Evolutionary conservation across 352 stramenopile genomes (phyloP).

Genomic region (Globisporangium heterothallicum): DNA sequence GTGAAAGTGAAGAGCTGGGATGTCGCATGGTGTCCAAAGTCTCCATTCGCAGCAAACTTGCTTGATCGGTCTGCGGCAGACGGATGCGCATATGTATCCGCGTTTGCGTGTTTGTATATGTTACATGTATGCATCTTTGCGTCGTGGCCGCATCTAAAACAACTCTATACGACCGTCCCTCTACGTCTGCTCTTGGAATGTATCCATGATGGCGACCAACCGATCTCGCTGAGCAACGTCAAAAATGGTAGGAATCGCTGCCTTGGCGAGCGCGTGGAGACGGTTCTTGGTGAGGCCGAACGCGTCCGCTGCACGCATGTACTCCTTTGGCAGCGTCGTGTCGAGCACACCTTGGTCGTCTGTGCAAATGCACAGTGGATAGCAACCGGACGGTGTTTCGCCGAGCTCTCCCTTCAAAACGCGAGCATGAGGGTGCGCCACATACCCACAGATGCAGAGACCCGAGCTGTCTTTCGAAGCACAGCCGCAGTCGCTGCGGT

Average conservation of each 20-base stretch:
- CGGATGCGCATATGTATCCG: too few species aligned
- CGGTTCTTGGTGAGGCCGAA: slow-evolving; percentile 57
- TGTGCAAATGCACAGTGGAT: slow-evolving; percentile 90
- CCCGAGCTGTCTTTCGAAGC: slow-evolving; percentile 35
- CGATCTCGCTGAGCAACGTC: slow-evolving; percentile 27
- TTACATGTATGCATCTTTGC: too few species aligned
- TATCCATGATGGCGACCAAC: slow-evolving; percentile 23
- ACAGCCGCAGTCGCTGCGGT: slow-evolving; percentile 35
- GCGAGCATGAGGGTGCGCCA: slow-evolving; percentile 73
- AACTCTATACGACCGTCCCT: too few species aligned
- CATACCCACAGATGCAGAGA: slow-evolving; percentile 63
- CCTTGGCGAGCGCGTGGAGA: slow-evolving; percentile 37
- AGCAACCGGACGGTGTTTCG: slow-evolving; percentile 1
- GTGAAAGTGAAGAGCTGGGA: slow-evolving; percentile 2
- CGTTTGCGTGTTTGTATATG: too few species aligned
- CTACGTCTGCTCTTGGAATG: slow-evolving; percentile 7
- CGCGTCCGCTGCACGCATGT: slow-evolving; percentile 67
- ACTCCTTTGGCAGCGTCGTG: slow-evolving; percentile 87
- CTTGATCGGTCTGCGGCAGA: too few species aligned
- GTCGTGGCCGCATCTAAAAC: too few species aligned
- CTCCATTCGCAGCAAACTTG: too few species aligned
- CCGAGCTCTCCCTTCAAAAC: slow-evolving; percentile 34
- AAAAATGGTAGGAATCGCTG: slow-evolving; percentile 57
- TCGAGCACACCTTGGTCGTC: slow-evolving; percentile 92
- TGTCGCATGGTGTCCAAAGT: too few species aligned